Percentiles rank a stretch among this genome's conserved stretches.
phyloP scores from a whole-genome alignment of 306 rosid species.

The Prunus salicina region DNA sequence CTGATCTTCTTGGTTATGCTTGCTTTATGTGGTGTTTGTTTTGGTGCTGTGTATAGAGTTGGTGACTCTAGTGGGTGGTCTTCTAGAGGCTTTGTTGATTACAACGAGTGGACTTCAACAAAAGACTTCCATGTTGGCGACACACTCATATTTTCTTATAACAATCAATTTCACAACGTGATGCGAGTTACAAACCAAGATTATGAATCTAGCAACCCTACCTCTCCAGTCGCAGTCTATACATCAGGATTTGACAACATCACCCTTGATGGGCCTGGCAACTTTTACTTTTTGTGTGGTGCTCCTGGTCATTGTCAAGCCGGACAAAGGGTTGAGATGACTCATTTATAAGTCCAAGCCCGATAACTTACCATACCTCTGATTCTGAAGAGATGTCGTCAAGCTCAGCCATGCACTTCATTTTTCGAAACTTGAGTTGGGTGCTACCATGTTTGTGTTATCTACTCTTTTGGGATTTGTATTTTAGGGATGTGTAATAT shows the following conservation, averaged over 20 bases:
- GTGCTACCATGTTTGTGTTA: not conserved
- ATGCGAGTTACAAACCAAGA: conserved; percentile 16
- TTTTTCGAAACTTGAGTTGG: not conserved
- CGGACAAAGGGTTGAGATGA: conserved; percentile 17
- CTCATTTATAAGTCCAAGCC: not conserved
- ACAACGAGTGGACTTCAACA: conserved; percentile 31
- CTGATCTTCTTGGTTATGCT: not conserved
- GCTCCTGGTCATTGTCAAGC: conserved; percentile 11
- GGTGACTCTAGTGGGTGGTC: conserved; percentile 40
- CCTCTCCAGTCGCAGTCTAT: conserved; percentile 16
- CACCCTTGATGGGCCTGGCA: conserved; percentile 12
- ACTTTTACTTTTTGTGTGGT: conserved; percentile 30
- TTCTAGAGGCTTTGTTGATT: conserved; percentile 11
- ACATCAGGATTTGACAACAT: conserved; percentile 16
- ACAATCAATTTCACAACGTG: conserved; percentile 17
- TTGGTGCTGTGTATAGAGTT: conserved; percentile 23
- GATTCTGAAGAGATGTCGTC: not conserved
- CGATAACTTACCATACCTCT: not conserved
- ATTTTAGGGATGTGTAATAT: not conserved
- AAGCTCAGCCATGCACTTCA: not conserved
- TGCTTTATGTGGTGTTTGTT: conserved; percentile 1
- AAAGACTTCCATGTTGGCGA: conserved; percentile 29
- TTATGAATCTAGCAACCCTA: conserved; percentile 13
- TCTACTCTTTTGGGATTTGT: not conserved
- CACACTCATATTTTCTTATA: conserved; percentile 25